phyloP scores from a whole-genome alignment of 768 basidiomycete genomes.

The Pleurotus salmoneostramineus region DNA sequence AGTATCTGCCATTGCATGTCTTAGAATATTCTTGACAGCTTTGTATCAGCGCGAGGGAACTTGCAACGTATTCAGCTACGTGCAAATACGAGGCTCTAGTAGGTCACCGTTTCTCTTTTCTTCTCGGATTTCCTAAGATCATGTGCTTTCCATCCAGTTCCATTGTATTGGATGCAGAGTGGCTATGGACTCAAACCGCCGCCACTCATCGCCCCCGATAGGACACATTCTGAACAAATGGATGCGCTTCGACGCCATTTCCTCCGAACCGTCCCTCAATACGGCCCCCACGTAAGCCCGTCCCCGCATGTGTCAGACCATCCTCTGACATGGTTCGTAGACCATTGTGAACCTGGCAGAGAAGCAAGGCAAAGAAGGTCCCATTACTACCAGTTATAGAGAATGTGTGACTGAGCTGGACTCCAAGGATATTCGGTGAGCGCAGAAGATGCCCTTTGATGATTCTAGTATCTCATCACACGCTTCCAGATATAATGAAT shows the following conservation, averaged over 20 bases:
- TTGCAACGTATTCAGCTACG: slow-evolving; percentile 80
- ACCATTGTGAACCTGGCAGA: slow-evolving; percentile 89
- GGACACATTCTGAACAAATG: slow-evolving; percentile 68
- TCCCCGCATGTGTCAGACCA: too few relatives aligned
- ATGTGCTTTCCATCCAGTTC: slow-evolving; percentile 49
- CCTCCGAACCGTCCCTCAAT: slow-evolving; percentile 53
- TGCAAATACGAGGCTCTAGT: slow-evolving; percentile 93
- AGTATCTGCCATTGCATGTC: slow-evolving; percentile 12
- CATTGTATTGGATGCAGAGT: slow-evolving; percentile 89
- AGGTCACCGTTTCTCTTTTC: slow-evolving; percentile 19
- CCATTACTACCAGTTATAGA: slow-evolving; percentile 74
- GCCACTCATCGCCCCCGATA: slow-evolving; percentile 69
- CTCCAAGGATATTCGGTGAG: slow-evolving; percentile 52
- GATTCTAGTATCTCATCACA: not conserved
- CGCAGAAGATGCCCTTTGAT: slow-evolving; percentile 14
- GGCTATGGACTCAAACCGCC: slow-evolving; percentile 87
- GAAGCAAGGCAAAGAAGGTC: slow-evolving; percentile 82
- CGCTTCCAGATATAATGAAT: slow-evolving; percentile 64
- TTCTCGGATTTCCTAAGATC: not conserved
- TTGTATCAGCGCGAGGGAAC: slow-evolving; percentile 61
- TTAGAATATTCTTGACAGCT: not conserved
- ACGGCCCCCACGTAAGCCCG: slow-evolving; percentile 79
- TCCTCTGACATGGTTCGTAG: too few relatives aligned
- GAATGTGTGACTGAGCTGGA: slow-evolving; percentile 59
- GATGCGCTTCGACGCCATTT: slow-evolving; percentile 76